Percentiles rank a stretch among this genome's conserved stretches.
Evolutionary conservation across 2,329 filamentous ascomycete genomes (phyloP).

Genomic region (Cladorrhinum sp.): DNA sequence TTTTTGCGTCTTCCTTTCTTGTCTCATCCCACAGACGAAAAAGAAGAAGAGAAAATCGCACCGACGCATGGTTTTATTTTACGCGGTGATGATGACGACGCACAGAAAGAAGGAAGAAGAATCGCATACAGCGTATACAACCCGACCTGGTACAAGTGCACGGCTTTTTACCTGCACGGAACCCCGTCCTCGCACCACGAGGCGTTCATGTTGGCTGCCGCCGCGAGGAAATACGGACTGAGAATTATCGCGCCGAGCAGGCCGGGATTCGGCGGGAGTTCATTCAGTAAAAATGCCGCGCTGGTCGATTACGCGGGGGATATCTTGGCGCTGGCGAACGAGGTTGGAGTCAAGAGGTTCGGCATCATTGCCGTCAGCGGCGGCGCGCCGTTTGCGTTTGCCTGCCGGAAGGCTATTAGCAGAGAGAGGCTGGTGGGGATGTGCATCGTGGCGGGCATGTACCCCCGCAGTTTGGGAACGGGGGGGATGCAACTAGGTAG

Average conservation of each 20-base stretch:
- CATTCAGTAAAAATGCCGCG: not conserved
- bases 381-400: slow-evolving; percentile 26
- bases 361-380: slow-evolving; percentile 25
- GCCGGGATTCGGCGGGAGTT: slow-evolving; percentile 7
- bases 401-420: slow-evolving; percentile 12
- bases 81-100: no score
- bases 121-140: slow-evolving; percentile 7
- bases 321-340: slow-evolving; percentile 9
- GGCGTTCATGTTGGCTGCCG: slow-evolving; percentile 2
- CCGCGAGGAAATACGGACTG: not conserved
- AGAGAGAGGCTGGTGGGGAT: slow-evolving; percentile 15
- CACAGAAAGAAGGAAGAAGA: no score
- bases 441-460: slow-evolving; percentile 24
- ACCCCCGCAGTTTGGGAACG: slow-evolving; percentile 24
- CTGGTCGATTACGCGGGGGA: slow-evolving; percentile 12
- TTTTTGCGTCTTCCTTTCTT: not conserved
- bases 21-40: not conserved
- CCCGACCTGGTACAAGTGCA: slow-evolving; percentile 32
- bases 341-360: slow-evolving; percentile 10
- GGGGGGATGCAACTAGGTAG: slow-evolving; percentile 14
- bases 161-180: slow-evolving; percentile 13
- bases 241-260: slow-evolving; percentile 6
- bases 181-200: slow-evolving; percentile 13
- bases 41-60: not conserved
- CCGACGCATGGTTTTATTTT: slow-evolving; percentile 1